Evolutionary conservation across 1,284 basidiomycete species (phyloP).

Genomic region (Naganishia cerealis): DNA sequence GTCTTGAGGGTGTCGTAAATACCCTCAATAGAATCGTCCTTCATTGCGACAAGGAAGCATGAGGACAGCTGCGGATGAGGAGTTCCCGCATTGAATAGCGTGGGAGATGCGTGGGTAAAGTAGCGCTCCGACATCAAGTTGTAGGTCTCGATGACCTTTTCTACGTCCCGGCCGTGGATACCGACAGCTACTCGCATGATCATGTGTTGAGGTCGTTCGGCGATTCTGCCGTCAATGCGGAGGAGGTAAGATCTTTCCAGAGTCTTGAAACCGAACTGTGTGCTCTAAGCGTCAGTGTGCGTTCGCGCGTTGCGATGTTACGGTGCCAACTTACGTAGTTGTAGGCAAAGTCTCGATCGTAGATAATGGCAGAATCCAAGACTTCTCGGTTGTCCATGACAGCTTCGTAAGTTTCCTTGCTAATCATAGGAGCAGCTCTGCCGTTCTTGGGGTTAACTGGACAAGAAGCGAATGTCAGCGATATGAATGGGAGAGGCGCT

Average conservation of each 20-base stretch:
- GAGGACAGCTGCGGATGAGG: slow-evolving; percentile 92
- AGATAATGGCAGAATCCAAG: slow-evolving; percentile 93
- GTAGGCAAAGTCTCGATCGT: slow-evolving; percentile 97
- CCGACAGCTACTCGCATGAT: slow-evolving; percentile 99
- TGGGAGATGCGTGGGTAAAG: slow-evolving; percentile 98
- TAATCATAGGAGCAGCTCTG: slow-evolving; percentile 84
- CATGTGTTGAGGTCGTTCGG: slow-evolving; percentile 97
- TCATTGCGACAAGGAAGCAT: slow-evolving; percentile 98
- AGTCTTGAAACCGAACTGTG: slow-evolving; percentile 97
- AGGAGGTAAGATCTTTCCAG: slow-evolving; percentile 97
- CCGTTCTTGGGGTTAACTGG: slow-evolving; percentile 95
- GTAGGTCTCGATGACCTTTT: slow-evolving; percentile 87
- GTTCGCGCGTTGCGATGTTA: background rate
- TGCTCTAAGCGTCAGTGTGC: background rate
- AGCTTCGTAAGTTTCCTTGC: slow-evolving; percentile 78
- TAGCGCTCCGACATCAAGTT: slow-evolving; percentile 93
- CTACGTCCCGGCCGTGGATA: slow-evolving; percentile 88
- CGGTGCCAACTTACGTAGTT: slow-evolving; percentile 67
- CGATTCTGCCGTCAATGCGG: slow-evolving; percentile 88
- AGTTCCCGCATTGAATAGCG: slow-evolving; percentile 97
- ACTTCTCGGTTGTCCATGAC: slow-evolving; percentile 78
- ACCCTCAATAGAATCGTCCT: slow-evolving; percentile 97
- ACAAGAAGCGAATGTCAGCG: background rate
- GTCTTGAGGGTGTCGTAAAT: slow-evolving; percentile 99
- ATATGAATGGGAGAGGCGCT: background rate